Base-by-base conservation (phyloP, 768 basidiomycete species). In the Trametes cinnabarina region DNA sequence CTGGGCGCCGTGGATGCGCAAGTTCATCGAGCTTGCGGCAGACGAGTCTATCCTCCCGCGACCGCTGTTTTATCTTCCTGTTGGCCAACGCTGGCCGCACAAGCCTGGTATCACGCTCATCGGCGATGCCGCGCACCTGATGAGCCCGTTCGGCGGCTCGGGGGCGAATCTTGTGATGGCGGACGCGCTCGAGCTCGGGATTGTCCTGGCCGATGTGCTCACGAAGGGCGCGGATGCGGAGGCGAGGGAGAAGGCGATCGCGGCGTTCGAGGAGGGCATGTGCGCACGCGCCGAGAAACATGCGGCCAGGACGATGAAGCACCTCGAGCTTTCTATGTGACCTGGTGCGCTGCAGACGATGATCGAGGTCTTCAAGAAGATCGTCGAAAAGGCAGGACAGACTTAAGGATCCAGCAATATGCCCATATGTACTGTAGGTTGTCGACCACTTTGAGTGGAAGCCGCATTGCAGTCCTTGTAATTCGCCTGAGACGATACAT, bases 121-220 rank as follows among this genome's bases (percentile, higher is more conserved):
- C 41, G 20, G 52, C 42, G 76, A 76, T 39, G 72, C 74, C 1
- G 73, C 73, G 4, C 74, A 77, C 52, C 60, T 73, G 4, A 74
- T 76, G 74, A 62, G 65, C 1, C 74, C 72, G 4, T 75, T 74
- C 56, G 71, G 67, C 1, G 74, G 76, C 8, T 71, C 72, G 19
- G 74, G 76, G 9, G 74, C 69, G 49, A 76, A 77, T 53, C 69
- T 69, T 39, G 72, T 71, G 34, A 68, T 73, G 71, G 47, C 60
- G 10, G 72, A 72, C 43, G 71, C 47, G 17, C 49, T 57, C 11
- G 62, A 65, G 44, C 56, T 63, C 11, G 57, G 59, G 14, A 43
- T 60, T 2, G 57, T 55, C 9, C 43, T 61, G 5, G 54, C 54
- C 22, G 60, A 56, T 19, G 47, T 44, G 12, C 35, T 57, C n/a